phyloP scores from a whole-genome alignment of 1,284 basidiomycete species.

The Fistulina hepatica region DNA sequence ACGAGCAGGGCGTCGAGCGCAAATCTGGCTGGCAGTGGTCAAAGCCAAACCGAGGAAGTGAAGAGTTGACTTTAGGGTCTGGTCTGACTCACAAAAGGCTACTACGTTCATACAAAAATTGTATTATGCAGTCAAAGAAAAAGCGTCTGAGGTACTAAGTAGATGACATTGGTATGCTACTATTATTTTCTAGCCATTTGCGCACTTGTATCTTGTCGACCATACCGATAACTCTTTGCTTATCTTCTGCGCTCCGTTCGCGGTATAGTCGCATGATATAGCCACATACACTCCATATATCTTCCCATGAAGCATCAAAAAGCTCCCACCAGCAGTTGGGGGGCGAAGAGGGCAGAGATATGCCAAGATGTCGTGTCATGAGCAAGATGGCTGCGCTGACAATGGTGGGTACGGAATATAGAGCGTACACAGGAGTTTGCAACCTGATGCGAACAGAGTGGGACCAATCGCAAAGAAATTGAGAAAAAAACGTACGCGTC shows the following conservation, averaged over 20 bases:
- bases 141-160: too few relatives aligned
- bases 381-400: conserved; percentile 81
- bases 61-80: too few relatives aligned
- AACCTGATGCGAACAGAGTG: conserved; percentile 37
- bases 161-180: too few relatives aligned
- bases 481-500: conserved; percentile 56
- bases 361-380: conserved; percentile 54
- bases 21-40: too few relatives aligned
- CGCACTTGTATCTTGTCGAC: conserved; percentile 62
- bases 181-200: conserved; percentile 58
- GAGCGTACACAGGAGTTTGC: conserved; percentile 83
- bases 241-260: conserved; percentile 32
- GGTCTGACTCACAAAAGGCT: too few relatives aligned
- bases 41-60: too few relatives aligned
- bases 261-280: conserved; percentile 73
- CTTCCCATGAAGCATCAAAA: conserved; percentile 80
- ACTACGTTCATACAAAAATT: too few relatives aligned
- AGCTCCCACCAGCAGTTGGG: conserved; percentile 76
- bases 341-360: conserved; percentile 61
- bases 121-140: too few relatives aligned
- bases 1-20: too few relatives aligned
- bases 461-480: conserved; percentile 4
- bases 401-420: conserved; percentile 81
- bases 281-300: conserved; percentile 73
- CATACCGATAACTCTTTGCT: conserved; percentile 36